Conservation (phyloP, 129 eudicot genomes). For the Flaveria trinervia region DNA sequence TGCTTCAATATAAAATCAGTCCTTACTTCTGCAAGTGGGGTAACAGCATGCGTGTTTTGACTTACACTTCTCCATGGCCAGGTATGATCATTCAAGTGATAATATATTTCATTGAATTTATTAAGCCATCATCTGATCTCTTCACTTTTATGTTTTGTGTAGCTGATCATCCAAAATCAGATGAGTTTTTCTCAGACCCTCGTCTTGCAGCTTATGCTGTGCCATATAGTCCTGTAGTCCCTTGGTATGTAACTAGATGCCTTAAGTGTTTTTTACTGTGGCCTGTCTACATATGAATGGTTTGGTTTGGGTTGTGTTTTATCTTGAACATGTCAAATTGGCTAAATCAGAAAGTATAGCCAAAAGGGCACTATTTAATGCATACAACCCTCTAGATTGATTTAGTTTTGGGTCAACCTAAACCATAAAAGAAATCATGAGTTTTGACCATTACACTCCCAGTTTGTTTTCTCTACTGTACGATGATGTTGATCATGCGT, state of each 20-base stretch:
- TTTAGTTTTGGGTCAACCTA: neutral
- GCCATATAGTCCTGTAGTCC: slow-evolving; percentile 83
- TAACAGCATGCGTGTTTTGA: slow-evolving; percentile 93
- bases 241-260: slow-evolving; percentile 54
- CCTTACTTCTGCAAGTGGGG: slow-evolving; percentile 99
- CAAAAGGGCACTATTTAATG: neutral
- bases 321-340: neutral
- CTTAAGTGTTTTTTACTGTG: slow-evolving; percentile 6
- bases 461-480: slow-evolving; percentile 17
- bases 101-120: neutral
- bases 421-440: neutral
- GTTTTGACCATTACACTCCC: neutral
- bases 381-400: neutral
- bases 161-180: slow-evolving; percentile 98
- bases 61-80: slow-evolving; percentile 98
- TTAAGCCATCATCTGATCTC: slow-evolving; percentile 4
- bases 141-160: slow-evolving; percentile 19
- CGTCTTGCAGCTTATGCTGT: slow-evolving; percentile 99
- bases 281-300: neutral
- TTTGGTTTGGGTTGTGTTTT: neutral
- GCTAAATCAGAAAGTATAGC: neutral
- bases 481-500: slow-evolving; percentile 9
- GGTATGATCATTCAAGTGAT: slow-evolving; percentile 43
- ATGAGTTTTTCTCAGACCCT: slow-evolving; percentile 88
- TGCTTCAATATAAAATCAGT: slow-evolving; percentile 85